These are phyloP conservation scores for Tetrapisispora taiwanensis DNA, from an alignment of 805 yeast genomes.

Conservation along the genomic window DNA sequence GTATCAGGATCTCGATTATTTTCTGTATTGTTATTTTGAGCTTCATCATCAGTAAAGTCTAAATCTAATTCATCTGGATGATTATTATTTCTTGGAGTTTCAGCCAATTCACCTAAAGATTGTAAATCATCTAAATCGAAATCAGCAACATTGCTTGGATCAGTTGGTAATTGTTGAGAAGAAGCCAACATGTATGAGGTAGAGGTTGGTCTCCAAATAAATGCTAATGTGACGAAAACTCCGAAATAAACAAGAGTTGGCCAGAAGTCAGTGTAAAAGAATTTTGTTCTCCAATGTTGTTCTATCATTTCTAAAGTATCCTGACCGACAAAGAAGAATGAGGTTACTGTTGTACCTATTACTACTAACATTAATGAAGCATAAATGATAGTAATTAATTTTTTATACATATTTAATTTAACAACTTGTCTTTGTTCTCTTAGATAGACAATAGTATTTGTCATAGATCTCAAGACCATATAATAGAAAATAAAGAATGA, in stretches of 20 bases:
- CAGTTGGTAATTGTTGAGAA: constrained; percentile 84
- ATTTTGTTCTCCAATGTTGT: constrained; percentile 84
- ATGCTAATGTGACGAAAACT: constrained; percentile 73
- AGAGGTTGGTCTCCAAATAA: constrained; percentile 96
- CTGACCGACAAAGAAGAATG: constrained; percentile 63
- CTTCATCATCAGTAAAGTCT: constrained; percentile 26
- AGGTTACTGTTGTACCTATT: constrained; percentile 59
- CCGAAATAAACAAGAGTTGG: constrained; percentile 79
- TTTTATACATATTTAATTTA: constrained; percentile 78
- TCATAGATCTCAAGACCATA: constrained; percentile 60
- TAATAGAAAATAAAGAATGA: constrained; percentile 67
- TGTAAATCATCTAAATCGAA: constrained; percentile 51
- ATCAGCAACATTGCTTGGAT: constrained; percentile 58
- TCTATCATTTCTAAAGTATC: constrained; percentile 69
- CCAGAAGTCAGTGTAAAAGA: constrained; percentile 88
- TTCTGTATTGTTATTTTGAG: constrained; percentile 1
- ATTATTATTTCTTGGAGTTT: constrained; percentile 31
- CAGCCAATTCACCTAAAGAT: constrained; percentile 33
- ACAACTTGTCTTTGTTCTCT: constrained; percentile 84
- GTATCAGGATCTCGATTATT: no score
- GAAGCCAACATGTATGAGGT: constrained; percentile 92
- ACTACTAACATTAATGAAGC: constrained; percentile 60
- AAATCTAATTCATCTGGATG: constrained; percentile 19
- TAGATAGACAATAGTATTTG: constrained; percentile 61
- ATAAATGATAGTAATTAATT: constrained; percentile 63